Evolutionary conservation across 148 eudicot genomes (phyloP), one percentile per base, ranked within the genome.

Genomic region (Rhododendron ferrugineum): DNA sequence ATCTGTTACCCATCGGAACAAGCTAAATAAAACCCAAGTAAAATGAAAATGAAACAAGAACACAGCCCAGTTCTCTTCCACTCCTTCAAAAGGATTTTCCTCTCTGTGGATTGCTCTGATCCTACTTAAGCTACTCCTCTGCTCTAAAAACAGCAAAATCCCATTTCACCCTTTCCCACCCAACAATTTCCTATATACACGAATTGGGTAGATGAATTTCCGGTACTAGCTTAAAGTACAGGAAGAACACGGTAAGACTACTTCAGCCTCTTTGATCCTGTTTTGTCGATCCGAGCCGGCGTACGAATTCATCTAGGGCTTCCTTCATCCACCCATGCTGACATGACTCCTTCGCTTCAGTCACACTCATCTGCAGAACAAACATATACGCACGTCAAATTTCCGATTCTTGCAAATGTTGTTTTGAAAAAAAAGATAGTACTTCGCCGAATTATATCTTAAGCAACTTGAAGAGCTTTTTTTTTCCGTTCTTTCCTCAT

Each of bases 241-340:
- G 26, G 44, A 11, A 80, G 83, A 3, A 34, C 83, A 80, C 3
- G 44, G 68, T 52, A 44, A 8, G 11, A 47, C 52, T 52, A 49
- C 68, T 7, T 32, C 83, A 7, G 40, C 84, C 84, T 60, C 74
- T n/a, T 23, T 40, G 73, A 13, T 11, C 52, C 36, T 40, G 73
- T 14, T 81, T 56, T 18, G 30, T 46, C 0, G 79, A 73, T 4
- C 15, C 40, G 0, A 91, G 86, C 36, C 91, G 84, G 30, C 79
- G 49, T 23, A 88, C 91, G 15, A 91, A 80, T 60, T 2, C 79
- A 42, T 90, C 92, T 32, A 92, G 84, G 78, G 93, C 93, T 84
- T 90, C 92, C 78, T 88, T 92, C 93, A 92, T 92, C 93, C 93
- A 92, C 88, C 70, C 82, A 54, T 89, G 82, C 9, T 85, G 77